These are phyloP conservation scores for Pisolithus microcarpus DNA, from an alignment of 768 basidiomycete species.

Conservation along the genomic window DNA sequence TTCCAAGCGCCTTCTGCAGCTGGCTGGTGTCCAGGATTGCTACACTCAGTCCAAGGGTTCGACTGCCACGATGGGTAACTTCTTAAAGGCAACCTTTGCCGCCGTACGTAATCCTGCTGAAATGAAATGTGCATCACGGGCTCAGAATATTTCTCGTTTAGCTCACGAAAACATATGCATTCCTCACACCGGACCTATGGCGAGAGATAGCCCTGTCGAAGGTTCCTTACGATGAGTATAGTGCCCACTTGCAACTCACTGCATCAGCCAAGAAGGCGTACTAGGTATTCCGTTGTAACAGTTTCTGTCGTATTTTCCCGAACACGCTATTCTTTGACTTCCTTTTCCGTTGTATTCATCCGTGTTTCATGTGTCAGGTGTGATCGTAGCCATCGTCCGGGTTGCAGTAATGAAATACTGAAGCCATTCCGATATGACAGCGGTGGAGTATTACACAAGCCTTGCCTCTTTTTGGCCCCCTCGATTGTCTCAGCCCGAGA, in stretches of 20 bases:
- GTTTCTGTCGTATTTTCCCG: constrained; percentile 7
- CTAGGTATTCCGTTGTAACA: constrained; percentile 29
- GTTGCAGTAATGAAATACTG: no score
- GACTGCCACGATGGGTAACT: constrained; percentile 98
- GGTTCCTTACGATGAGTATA: constrained; percentile 93
- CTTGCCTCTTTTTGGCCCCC: no score
- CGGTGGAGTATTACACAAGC: no score
- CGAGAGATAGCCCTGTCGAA: constrained; percentile 86
- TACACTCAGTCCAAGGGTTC: constrained; percentile 99
- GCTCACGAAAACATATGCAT: constrained; percentile 98
- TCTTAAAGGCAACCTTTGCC: constrained; percentile 95
- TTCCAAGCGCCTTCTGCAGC: constrained; percentile 90
- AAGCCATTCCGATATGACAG: no score
- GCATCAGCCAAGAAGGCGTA: constrained; percentile 63
- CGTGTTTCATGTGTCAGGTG: neutral
- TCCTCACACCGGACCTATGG: constrained; percentile 99
- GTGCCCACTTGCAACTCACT: constrained; percentile 80
- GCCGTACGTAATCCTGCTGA: constrained; percentile 48
- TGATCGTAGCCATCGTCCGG: no score
- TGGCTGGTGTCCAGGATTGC: constrained; percentile 95
- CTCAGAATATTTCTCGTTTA: constrained; percentile 19
- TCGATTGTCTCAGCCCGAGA: no score
- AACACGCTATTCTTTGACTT: neutral
- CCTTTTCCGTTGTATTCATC: neutral
- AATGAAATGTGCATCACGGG: neutral